Base-by-base conservation (phyloP, 345 rosid genomes). In the Gossypium stocksii region DNA sequence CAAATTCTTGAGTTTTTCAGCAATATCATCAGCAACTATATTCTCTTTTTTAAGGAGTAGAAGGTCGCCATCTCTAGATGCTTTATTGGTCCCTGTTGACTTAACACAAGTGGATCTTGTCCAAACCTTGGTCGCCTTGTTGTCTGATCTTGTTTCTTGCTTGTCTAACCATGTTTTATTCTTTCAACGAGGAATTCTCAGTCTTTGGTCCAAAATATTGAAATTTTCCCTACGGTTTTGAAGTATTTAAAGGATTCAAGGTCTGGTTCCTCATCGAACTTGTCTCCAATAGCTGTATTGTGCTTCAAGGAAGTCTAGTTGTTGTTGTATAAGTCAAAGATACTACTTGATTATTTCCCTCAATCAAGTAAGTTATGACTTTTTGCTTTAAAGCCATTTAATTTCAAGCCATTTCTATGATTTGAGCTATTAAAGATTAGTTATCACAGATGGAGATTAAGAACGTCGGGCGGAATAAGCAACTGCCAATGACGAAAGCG, bases 341-440 rank as follows among this genome's bases (percentile, higher is more conserved):
- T 96, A 62, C 80, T 96, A 71, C 84, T 96, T 10, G 91, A 96
- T 82, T 88, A 90, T 80, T 90, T 97, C 78, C 71, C 77, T 2
- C 92, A 88, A 22, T 89, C 98, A 4, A 90, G 97, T 82, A 96
- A 89, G 89, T 76, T 93, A 22, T 96, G 99, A 97, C 82, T 96
- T 0, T 29, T 73, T 96, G 89, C 86, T 93, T 51, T 97, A 96
- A 77, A 91, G 85, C 64, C 91, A 87, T 29, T 80, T 90, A 2
- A 87, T 96, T 80, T 90, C 97, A 15, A 95, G 97, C 13, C 94
- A 96, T 85, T 96, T 93, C 79, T 93, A 96, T 77, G 97, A 93
- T 78, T 79, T 93, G 86, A 88, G 65, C 85, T 94, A 5, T 65
- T 93, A 44, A 78, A 90, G 98, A 91, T 73, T 93, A 93, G 85